phyloP scores from a whole-genome alignment of 768 basidiomycete genomes.

The Rhodosporidiobolus sp. region DNA sequence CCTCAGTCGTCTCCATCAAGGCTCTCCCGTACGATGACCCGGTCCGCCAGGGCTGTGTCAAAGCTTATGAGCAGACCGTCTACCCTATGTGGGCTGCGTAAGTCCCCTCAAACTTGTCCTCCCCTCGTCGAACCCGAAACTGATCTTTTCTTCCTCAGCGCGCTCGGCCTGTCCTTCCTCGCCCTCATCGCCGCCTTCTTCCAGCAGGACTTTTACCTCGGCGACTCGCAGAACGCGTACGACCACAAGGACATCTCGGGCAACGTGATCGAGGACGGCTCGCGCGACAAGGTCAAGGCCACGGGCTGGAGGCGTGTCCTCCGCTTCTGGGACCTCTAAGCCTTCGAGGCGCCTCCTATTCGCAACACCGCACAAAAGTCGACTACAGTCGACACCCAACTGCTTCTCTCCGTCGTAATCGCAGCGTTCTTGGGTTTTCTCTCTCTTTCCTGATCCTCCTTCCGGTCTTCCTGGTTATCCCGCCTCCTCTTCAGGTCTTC shows the following conservation, averaged over 20 bases:
- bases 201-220: constrained; percentile 47
- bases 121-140: too few species aligned
- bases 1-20: constrained; percentile 33
- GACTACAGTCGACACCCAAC: too few species aligned
- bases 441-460: too few species aligned
- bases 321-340: constrained; percentile 26
- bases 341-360: too few species aligned
- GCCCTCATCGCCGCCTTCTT: constrained; percentile 46
- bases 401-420: too few species aligned
- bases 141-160: constrained; percentile 3
- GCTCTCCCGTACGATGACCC: constrained; percentile 18
- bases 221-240: constrained; percentile 47
- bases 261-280: constrained; percentile 36
- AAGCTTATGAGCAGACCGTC: constrained; percentile 40
- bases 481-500: too few species aligned
- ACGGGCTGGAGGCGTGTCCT: constrained; percentile 10
- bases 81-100: constrained; percentile 44
- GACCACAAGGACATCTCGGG: constrained; percentile 30
- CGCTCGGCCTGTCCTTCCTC: constrained; percentile 46
- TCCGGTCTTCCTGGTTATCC: too few species aligned
- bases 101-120: too few species aligned
- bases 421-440: too few species aligned
- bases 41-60: constrained; percentile 20
- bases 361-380: too few species aligned
- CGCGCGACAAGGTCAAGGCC: constrained; percentile 22